phyloP scores from a whole-genome alignment of 129 eudicot genomes.

The Oenanthe sinensis region DNA sequence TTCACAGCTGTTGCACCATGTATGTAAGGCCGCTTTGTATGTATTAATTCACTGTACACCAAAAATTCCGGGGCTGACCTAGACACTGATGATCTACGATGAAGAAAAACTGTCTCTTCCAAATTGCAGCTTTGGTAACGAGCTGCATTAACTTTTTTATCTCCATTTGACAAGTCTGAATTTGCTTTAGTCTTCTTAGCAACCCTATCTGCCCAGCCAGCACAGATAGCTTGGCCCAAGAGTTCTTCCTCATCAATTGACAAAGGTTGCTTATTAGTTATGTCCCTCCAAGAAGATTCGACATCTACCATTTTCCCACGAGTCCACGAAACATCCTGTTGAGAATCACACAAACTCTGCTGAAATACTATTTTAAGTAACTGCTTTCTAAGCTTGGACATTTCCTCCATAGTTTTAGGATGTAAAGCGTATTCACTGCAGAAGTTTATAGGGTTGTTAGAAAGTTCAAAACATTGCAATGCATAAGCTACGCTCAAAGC shows the following conservation, averaged over 20 bases:
- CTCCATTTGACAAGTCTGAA: constrained; percentile 41
- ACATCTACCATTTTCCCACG: constrained; percentile 53
- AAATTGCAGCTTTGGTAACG: constrained; percentile 53
- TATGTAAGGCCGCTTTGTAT: constrained; percentile 63
- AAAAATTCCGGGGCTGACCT: constrained; percentile 62
- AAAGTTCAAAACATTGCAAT: constrained; percentile 69
- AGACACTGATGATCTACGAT: constrained; percentile 61
- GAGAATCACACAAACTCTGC: constrained; percentile 27
- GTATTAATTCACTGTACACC: constrained; percentile 68
- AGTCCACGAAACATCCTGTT: constrained; percentile 51
- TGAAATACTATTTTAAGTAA: constrained; percentile 62
- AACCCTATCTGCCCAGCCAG: constrained; percentile 95
- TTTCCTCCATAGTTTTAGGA: constrained; percentile 83
- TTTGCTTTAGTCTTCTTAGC: constrained; percentile 50
- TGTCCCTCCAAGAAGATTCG: constrained; percentile 66
- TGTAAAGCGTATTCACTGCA: constrained; percentile 51
- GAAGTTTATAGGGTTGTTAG: constrained; percentile 41
- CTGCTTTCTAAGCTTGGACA: constrained; percentile 87
- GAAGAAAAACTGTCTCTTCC: constrained; percentile 73
- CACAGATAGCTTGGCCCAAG: constrained; percentile 82
- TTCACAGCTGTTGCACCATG: constrained; percentile 77
- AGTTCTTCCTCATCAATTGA: constrained; percentile 57
- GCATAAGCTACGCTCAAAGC: constrained; percentile 71
- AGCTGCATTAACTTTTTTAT: constrained; percentile 44
- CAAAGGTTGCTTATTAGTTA: constrained; percentile 46